These are phyloP conservation scores for Claviceps cyperi DNA, from an alignment of 2,329 filamentous ascomycete species.

Conservation along the genomic window DNA sequence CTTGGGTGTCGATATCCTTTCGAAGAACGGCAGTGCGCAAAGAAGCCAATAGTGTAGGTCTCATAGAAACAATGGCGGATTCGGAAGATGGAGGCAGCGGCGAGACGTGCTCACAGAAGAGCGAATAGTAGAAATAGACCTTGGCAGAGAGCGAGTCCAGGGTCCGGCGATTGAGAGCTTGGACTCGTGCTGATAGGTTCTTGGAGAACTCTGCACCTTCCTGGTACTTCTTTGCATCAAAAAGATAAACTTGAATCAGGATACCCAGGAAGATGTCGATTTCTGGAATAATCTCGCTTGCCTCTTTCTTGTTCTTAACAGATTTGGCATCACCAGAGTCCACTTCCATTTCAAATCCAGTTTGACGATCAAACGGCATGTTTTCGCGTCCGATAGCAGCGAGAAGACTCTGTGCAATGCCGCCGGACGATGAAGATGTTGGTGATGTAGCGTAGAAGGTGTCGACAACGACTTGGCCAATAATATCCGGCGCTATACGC, in stretches of 20 bases:
- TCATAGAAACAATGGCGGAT: constrained; percentile 74
- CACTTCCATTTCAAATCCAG: constrained; percentile 56
- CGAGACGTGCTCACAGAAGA: constrained; percentile 84
- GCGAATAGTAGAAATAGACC: constrained; percentile 94
- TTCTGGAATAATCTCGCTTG: constrained; percentile 64
- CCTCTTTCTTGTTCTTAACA: constrained; percentile 47
- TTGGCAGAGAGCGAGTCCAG: constrained; percentile 87
- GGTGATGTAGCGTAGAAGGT: constrained; percentile 52
- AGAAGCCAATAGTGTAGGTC: constrained; percentile 72
- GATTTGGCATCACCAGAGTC: constrained; percentile 44
- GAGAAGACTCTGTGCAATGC: constrained; percentile 55
- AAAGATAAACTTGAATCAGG: constrained; percentile 72
- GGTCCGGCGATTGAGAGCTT: constrained; percentile 81
- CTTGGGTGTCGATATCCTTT: constrained; percentile 95
- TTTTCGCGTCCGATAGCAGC: constrained; percentile 53
- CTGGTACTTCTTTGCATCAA: constrained; percentile 70
- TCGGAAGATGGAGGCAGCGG: constrained; percentile 80
- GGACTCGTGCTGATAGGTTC: constrained; percentile 70
- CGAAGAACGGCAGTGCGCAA: constrained; percentile 89
- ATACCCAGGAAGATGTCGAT: constrained; percentile 82
- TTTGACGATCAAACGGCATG: constrained; percentile 44
- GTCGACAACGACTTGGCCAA: constrained; percentile 67
- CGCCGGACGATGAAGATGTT: constrained; percentile 30
- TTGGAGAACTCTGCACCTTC: constrained; percentile 74
- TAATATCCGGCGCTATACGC: constrained; percentile 66